Evolutionary conservation across 805 yeast genomes (phyloP).

Genomic region (Saccharomycopsis selenospora): DNA sequence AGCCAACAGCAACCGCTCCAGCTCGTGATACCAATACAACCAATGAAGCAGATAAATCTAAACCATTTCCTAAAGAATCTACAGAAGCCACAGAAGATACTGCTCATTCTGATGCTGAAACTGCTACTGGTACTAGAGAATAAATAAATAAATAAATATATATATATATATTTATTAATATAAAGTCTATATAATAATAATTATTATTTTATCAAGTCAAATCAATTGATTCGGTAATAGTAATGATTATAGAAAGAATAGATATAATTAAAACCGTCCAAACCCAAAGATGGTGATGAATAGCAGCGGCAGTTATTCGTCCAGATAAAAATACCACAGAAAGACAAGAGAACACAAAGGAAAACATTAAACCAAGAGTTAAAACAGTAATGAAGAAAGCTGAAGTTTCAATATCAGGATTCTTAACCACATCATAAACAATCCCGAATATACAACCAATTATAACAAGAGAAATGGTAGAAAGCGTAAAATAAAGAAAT

Average conservation of each 20-base stretch:
- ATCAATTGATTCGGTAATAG: slow-evolving; percentile 8
- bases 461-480: slow-evolving; percentile 14
- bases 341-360: slow-evolving; percentile 8
- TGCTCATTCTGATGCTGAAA: too few relatives aligned
- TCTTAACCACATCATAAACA: slow-evolving; percentile 12
- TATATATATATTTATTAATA: too few relatives aligned
- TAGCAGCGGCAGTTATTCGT: slow-evolving; percentile 15
- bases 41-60: too few relatives aligned
- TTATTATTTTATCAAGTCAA: too few relatives aligned
- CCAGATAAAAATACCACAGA: slow-evolving; percentile 10
- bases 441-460: slow-evolving; percentile 15
- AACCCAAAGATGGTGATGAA: slow-evolving; percentile 15
- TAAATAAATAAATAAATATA: too few relatives aligned
- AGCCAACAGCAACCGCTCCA: too few relatives aligned
- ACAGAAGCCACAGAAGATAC: too few relatives aligned
- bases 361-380: slow-evolving; percentile 4
- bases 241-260: background rate
- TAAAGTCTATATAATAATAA: too few relatives aligned
- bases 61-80: too few relatives aligned
- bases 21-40: too few relatives aligned
- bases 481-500: slow-evolving; percentile 17
- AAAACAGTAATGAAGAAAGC: slow-evolving; percentile 2
- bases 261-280: slow-evolving; percentile 15
- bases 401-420: slow-evolving; percentile 12
- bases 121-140: too few relatives aligned